Percentiles rank a stretch among this genome's conserved stretches.
phyloP scores from a whole-genome alignment of 2,329 filamentous ascomycete genomes.

The Aspergillus sojae region DNA sequence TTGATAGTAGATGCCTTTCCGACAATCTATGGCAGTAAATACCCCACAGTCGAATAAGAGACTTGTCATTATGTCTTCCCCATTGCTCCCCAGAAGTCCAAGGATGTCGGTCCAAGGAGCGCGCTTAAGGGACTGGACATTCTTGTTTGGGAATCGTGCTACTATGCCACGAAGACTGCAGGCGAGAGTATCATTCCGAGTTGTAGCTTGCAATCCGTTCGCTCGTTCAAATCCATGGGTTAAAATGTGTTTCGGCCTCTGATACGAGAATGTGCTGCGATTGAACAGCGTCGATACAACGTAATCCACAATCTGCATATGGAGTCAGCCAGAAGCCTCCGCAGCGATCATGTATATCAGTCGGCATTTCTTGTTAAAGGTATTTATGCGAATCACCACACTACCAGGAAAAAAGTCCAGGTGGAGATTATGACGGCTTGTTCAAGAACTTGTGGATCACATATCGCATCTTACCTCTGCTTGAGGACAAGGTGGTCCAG shows the following conservation, averaged over 20 bases:
- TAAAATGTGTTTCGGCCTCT: slow-evolving; percentile 72
- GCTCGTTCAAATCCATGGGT: slow-evolving; percentile 77
- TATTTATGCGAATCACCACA: not conserved
- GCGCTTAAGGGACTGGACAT: slow-evolving; percentile 69
- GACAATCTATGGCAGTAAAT: slow-evolving; percentile 65
- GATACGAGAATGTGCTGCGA: slow-evolving; percentile 48
- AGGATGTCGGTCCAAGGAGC: slow-evolving; percentile 76
- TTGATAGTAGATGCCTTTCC: slow-evolving; percentile 72
- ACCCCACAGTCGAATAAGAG: slow-evolving; percentile 77
- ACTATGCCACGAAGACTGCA: slow-evolving; percentile 67
- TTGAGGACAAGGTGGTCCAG: slow-evolving; percentile 57
- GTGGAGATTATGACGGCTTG: not conserved
- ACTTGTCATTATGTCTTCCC: slow-evolving; percentile 76
- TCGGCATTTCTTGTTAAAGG: not conserved
- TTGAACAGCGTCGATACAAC: slow-evolving; percentile 77
- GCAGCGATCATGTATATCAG: slow-evolving; percentile 10
- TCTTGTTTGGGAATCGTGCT: slow-evolving; percentile 67
- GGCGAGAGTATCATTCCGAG: slow-evolving; percentile 31
- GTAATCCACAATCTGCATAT: slow-evolving; percentile 70
- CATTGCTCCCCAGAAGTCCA: slow-evolving; percentile 71
- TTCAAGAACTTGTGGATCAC: not conserved
- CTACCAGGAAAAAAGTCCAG: not conserved
- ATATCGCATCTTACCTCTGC: slow-evolving; percentile 58
- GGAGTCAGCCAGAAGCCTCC: slow-evolving; percentile 6
- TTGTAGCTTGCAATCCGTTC: slow-evolving; percentile 29